phyloP scores from a whole-genome alignment of 1,139 yeast genomes.

The Pichia sp. region DNA sequence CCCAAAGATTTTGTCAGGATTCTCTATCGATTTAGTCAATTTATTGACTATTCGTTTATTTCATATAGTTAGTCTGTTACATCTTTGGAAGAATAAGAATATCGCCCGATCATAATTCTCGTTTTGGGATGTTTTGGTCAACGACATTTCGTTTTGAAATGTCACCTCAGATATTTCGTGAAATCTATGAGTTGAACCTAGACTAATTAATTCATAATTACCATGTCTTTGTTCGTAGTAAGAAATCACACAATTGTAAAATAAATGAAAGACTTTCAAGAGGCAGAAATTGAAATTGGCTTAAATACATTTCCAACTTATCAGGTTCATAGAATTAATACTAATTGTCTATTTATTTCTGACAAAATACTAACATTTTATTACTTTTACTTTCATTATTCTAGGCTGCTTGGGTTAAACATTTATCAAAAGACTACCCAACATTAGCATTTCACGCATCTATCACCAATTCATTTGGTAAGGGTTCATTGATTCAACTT shows the following conservation, averaged over 20 bases:
- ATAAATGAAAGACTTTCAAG: neutral
- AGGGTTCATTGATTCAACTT: conserved; percentile 89
- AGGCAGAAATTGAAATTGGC: neutral
- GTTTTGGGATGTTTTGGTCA: conserved; percentile 29
- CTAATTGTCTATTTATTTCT: neutral
- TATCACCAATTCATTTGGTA: conserved; percentile 94
- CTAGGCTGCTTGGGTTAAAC: conserved; percentile 98
- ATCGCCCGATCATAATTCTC: conserved; percentile 44
- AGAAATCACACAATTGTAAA: conserved; percentile 51
- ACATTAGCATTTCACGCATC: conserved; percentile 98
- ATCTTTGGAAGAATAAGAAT: conserved; percentile 81
- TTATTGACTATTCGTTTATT: conserved; percentile 9
- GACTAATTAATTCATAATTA: conserved; percentile 36
- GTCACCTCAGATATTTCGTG: conserved; percentile 18
- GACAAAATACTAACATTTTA: conserved; percentile 40
- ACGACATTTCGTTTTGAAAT: conserved; percentile 26
- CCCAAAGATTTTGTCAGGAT: conserved; percentile 72
- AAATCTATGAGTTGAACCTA: conserved; percentile 15
- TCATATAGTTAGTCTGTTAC: conserved; percentile 72
- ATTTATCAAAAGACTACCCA: conserved; percentile 83
- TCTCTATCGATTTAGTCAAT: conserved; percentile 14
- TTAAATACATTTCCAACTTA: neutral
- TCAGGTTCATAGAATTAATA: neutral
- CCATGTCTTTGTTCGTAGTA: conserved; percentile 52
- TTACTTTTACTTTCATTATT: conserved; percentile 4